A percentile compares a stretch with the other conserved stretches of the same genome.
These are phyloP conservation scores for Microcyclosporella mali DNA, from an alignment of 2,329 filamentous ascomycete genomes.

Conservation along the genomic window DNA sequence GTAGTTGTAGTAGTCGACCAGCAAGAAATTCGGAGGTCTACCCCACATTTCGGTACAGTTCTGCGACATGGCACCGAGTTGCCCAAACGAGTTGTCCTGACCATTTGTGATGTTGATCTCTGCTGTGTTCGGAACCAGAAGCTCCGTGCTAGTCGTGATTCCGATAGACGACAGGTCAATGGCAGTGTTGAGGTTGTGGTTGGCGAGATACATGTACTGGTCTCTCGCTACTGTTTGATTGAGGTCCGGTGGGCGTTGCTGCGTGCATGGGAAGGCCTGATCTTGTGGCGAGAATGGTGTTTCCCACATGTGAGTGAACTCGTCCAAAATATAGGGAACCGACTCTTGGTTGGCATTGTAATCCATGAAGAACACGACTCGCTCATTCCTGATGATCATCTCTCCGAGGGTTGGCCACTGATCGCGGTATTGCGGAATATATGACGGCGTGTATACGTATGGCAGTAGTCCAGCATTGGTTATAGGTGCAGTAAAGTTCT, in stretches of 20 bases:
- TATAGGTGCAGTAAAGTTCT: slow-evolving; percentile 62
- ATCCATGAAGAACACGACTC: slow-evolving; percentile 76
- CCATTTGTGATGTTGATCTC: slow-evolving; percentile 68
- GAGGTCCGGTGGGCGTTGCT: slow-evolving; percentile 69
- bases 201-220: slow-evolving; percentile 70
- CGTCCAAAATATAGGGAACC: slow-evolving; percentile 77
- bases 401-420: slow-evolving; percentile 80
- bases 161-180: slow-evolving; percentile 53
- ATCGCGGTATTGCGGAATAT: slow-evolving; percentile 61
- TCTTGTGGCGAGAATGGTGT: slow-evolving; percentile 73
- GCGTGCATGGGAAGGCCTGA: slow-evolving; percentile 66
- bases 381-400: slow-evolving; percentile 61
- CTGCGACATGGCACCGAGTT: slow-evolving; percentile 57
- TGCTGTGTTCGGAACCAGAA: slow-evolving; percentile 65
- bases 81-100: slow-evolving; percentile 54
- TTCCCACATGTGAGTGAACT: slow-evolving; percentile 88
- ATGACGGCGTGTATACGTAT: slow-evolving; percentile 67
- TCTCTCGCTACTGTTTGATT: slow-evolving; percentile 44
- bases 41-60: slow-evolving; percentile 60
- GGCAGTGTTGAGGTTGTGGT: slow-evolving; percentile 84
- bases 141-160: slow-evolving; percentile 35
- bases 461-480: slow-evolving; percentile 63
- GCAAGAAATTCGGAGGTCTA: slow-evolving; percentile 67
- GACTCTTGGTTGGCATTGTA: slow-evolving; percentile 73
- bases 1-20: slow-evolving; percentile 80